phyloP scores from a whole-genome alignment of 192 early-diverging fungal species.

The Gamsiella multidivaricata region DNA sequence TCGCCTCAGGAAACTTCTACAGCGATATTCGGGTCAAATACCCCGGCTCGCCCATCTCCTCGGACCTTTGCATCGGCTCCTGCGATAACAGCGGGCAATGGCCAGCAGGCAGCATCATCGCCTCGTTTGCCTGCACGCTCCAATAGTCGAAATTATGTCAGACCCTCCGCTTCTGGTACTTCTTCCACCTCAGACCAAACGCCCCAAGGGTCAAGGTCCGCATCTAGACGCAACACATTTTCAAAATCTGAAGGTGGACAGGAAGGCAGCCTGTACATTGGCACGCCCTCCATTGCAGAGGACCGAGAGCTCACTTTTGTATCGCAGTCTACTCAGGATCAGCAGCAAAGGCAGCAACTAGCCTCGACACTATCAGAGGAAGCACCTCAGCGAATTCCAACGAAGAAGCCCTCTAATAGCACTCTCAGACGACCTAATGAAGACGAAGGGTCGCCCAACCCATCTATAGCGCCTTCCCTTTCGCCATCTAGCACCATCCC shows the following conservation, averaged over 20 bases:
- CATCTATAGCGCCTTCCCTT: constrained; percentile 23
- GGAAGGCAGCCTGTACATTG: constrained; percentile 1
- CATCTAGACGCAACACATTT: constrained; percentile 15
- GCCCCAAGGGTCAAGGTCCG: constrained; percentile 29
- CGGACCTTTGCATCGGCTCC: constrained; percentile 32
- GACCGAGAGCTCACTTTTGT: constrained; percentile 11
- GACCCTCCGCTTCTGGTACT: neutral
- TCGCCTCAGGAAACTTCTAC: constrained; percentile 18
- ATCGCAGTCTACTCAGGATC: neutral
- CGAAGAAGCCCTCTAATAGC: constrained; percentile 29
- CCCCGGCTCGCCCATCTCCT: constrained; percentile 18
- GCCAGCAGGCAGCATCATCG: constrained; percentile 1
- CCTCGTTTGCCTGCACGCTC: constrained; percentile 46
- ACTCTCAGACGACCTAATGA: constrained; percentile 3
- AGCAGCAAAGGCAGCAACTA: neutral
- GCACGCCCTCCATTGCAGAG: constrained; percentile 37
- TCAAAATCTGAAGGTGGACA: neutral
- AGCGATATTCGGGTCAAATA: constrained; percentile 13
- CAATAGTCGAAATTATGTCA: constrained; percentile 31
- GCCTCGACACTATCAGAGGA: neutral
- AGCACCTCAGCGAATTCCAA: neutral
- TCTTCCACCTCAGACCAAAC: constrained; percentile 2
- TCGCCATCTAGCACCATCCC: constrained; percentile 11
- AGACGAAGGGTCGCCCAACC: neutral
- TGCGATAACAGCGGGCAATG: constrained; percentile 2